Evolutionary conservation across 306 rosid genomes (phyloP), one percentile per base, ranked within the genome.

Genomic region (Elaeagnus macrophylla): DNA sequence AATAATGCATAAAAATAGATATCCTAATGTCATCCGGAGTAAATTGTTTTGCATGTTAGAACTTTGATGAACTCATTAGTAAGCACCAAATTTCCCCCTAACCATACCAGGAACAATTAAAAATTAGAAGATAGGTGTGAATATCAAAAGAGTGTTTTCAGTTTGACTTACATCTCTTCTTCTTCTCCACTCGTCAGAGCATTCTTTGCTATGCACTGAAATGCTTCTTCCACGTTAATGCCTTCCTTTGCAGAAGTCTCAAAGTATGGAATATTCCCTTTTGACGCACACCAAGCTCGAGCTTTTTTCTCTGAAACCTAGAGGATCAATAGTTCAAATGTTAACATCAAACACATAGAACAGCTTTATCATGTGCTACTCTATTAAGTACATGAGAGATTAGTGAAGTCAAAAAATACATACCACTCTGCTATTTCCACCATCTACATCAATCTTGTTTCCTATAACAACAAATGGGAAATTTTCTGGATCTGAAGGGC

Each of bases 241-340:
- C 99, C 99, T 75, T 87, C 99, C 82, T 93, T 93, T 44, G 96
- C 99, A 62, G 99, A 93, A 8, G 99, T 93, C 83, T 93, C 99
- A 65, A 80, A 93, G 79, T 93, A 93, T 17, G 95, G 99, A 66
- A 93, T 93, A 71, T 87, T 85, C 73, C 99, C 99, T 72, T 93
- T 93, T 6, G 96, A 77, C 56, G 96, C 96, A 82, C 99, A 93
- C 99, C 99, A 93, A 47, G 96, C 99, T 35, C 94, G 87, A 48
- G 99, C 99, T 67, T 93, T 93, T 77, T 87, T 93, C 72, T 84
- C 96, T 0, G 99, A 84, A 42, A 93, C 99, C 99, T 93, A 71
- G 52, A 51, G 47, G 50, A 61, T 35, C 25, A 60, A 56, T 37
- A 60, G 54, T 62, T 25, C 37, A 56, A 17, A 48, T 19, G 37